Evolutionary conservation across 1,139 yeast species (phyloP).

Genomic region (Nakaseomyces delphensis): DNA sequence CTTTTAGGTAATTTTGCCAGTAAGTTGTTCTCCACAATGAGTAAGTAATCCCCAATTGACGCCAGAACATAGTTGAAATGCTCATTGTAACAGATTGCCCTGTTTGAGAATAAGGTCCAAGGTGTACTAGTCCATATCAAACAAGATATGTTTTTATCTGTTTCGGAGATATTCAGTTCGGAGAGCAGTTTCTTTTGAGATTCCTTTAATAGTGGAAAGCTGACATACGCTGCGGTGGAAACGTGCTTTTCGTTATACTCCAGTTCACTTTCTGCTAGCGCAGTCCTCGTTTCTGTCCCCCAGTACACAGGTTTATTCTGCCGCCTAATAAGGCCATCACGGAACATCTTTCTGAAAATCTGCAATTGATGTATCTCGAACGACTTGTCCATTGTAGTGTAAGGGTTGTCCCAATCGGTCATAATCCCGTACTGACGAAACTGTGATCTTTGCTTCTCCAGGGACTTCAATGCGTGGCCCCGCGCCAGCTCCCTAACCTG

Average conservation of each 20-base stretch:
- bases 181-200: conserved; percentile 13
- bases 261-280: conserved; percentile 91
- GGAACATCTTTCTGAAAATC: conserved; percentile 59
- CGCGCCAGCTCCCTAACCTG: conserved; percentile 60
- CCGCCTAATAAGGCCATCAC: conserved; percentile 61
- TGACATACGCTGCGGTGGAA: conserved; percentile 64
- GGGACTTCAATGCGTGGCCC: conserved; percentile 57
- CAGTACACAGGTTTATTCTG: conserved; percentile 94
- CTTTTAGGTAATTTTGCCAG: conserved; percentile 30
- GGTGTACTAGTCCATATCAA: conserved; percentile 97
- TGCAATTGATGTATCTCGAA: conserved; percentile 70
- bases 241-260: conserved; percentile 70
- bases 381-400: conserved; percentile 59
- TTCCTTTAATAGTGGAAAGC: conserved; percentile 45
- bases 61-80: conserved; percentile 50
- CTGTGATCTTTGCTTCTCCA: conserved; percentile 51
- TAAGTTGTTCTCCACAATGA: conserved; percentile 46
- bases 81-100: conserved; percentile 68
- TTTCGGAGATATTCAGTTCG: conserved; percentile 6
- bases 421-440: conserved; percentile 68
- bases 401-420: conserved; percentile 71
- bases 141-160: conserved; percentile 13
- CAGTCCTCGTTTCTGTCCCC: conserved; percentile 92
- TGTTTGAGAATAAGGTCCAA: conserved; percentile 89
- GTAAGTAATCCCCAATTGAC: conserved; percentile 26